A percentile compares a stretch with the other conserved stretches of the same genome.
These are phyloP conservation scores for Debaryomyces coudertii DNA, from an alignment of 1,139 yeast genomes.

Conservation along the genomic window DNA sequence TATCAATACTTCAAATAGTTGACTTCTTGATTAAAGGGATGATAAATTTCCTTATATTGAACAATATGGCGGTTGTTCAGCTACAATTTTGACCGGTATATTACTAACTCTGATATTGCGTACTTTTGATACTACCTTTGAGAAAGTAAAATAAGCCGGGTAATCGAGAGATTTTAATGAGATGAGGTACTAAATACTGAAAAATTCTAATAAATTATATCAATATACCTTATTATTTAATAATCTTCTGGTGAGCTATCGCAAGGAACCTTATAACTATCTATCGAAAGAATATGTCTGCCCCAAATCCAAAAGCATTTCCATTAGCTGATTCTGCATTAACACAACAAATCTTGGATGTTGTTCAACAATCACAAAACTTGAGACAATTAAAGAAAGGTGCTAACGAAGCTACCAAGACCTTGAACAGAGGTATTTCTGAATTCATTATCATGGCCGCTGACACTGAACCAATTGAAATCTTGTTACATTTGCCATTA, in stretches of 20 bases:
- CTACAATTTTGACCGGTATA: conserved; percentile 2
- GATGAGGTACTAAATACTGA: conserved; percentile 7
- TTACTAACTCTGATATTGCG: not conserved
- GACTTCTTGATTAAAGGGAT: conserved; percentile 8
- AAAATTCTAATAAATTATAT: conserved; percentile 4
- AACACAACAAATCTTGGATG: conserved; percentile 95
- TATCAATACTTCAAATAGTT: conserved; percentile 8
- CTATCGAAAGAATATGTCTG: conserved; percentile 48
- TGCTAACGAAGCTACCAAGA: conserved; percentile 99
- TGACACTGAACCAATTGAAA: conserved; percentile 98
- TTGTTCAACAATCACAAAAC: conserved; percentile 97
- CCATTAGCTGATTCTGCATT: conserved; percentile 97
- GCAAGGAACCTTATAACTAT: conserved; percentile 65
- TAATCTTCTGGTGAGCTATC: conserved; percentile 49
- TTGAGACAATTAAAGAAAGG: conserved; percentile 99
- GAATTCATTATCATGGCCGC: conserved; percentile 99
- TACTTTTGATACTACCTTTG: conserved; percentile 12
- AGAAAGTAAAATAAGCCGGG: not conserved
- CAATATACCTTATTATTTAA: not conserved
- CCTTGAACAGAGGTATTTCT: conserved; percentile 98
- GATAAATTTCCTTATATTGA: conserved; percentile 4
- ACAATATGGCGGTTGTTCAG: conserved; percentile 9
- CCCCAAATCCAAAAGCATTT: conserved; percentile 95
- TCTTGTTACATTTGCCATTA: conserved; percentile 94
- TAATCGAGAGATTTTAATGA: conserved; percentile 3